A percentile compares a stretch with the other conserved stretches of the same genome.
These are phyloP conservation scores for Fremontodendron californicum DNA, from an alignment of 345 rosid genomes.

Conservation along the genomic window DNA sequence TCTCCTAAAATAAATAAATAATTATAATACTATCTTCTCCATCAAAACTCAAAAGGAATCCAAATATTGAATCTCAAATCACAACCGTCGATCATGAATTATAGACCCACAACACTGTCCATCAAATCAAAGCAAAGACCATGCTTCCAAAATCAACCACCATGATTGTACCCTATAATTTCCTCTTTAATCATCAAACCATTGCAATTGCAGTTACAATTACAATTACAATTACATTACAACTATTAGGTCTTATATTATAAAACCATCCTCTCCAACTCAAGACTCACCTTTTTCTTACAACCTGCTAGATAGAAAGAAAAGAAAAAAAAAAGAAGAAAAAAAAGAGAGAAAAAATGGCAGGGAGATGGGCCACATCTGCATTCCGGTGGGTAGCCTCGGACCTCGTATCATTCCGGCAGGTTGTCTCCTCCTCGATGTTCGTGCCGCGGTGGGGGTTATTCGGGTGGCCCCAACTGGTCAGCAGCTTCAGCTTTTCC, in stretches of 20 bases:
- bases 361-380: conserved; percentile 30
- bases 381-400: conserved; percentile 27
- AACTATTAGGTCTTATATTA: background rate
- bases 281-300: background rate
- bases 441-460: too few relatives aligned
- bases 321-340: background rate
- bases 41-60: too few relatives aligned
- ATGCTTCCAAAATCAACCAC: background rate
- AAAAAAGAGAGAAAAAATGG: conserved; percentile 28
- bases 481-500: conserved; percentile 32
- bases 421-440: background rate
- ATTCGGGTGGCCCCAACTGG: conserved; percentile 34
- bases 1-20: too few relatives aligned
- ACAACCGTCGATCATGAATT: background rate
- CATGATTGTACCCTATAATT: background rate
- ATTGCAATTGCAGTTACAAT: too few relatives aligned
- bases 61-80: background rate
- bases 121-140: too few relatives aligned
- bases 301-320: background rate
- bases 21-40: too few relatives aligned
- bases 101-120: background rate
- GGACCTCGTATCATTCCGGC: background rate
- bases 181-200: background rate
- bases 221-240: too few relatives aligned
- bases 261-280: background rate